Evolutionary conservation across 2,329 filamentous ascomycete species (phyloP).

Genomic region (Pseudogymnoascus sp.): DNA sequence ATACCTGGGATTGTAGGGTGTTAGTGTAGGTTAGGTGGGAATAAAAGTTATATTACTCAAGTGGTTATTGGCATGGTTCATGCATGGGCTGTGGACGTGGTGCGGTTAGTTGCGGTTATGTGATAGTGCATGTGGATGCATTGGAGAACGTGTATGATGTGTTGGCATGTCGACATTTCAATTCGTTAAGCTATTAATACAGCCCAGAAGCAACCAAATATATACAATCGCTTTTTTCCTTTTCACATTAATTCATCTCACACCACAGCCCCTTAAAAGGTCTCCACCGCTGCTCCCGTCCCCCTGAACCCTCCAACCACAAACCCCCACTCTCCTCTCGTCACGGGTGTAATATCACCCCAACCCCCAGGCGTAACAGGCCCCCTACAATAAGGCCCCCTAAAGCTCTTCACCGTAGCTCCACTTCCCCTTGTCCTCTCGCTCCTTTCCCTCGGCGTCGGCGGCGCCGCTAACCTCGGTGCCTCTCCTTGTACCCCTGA

Average conservation of each 20-base stretch:
- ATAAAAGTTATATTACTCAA: background rate
- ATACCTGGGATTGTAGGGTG: background rate
- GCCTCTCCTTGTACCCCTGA: constrained; percentile 34
- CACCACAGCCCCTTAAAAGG: constrained; percentile 30
- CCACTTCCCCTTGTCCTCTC: constrained; percentile 13
- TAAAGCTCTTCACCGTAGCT: constrained; percentile 16
- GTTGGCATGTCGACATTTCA: background rate
- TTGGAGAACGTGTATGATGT: background rate
- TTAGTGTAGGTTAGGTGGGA: background rate
- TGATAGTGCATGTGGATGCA: background rate
- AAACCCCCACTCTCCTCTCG: constrained; percentile 54
- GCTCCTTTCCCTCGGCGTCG: constrained; percentile 18
- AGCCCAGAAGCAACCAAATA: background rate
- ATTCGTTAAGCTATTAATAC: constrained; percentile 6
- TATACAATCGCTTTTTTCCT: background rate
- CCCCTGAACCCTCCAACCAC: constrained; percentile 41
- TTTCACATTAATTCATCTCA: background rate
- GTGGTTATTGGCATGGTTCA: background rate
- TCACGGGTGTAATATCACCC: constrained; percentile 55
- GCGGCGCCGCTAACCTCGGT: constrained; percentile 19
- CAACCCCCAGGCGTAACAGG: constrained; percentile 50
- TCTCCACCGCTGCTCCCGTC: constrained; percentile 42
- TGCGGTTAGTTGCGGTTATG: background rate
- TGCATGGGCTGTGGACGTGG: background rate
- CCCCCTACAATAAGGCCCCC: constrained; percentile 31